Conservation (phyloP, 768 basidiomycete species). For the Mycena sanguinolenta region DNA sequence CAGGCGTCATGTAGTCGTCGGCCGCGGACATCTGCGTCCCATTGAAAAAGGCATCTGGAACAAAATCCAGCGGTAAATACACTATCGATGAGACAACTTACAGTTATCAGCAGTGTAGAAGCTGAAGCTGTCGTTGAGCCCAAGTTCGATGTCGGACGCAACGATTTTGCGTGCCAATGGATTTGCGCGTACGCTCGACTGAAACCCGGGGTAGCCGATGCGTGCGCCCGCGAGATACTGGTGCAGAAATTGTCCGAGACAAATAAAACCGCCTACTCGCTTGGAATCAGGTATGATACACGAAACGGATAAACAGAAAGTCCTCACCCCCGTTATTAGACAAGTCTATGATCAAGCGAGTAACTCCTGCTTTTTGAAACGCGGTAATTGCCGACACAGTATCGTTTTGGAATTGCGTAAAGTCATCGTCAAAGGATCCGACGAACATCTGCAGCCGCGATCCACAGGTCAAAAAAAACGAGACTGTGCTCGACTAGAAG, state of each 20-base stretch:
- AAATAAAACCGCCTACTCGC: slow-evolving; percentile 69
- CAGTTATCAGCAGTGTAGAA: slow-evolving; percentile 70
- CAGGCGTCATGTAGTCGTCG: slow-evolving; percentile 61
- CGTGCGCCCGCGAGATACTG: slow-evolving; percentile 65
- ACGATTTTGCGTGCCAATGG: slow-evolving; percentile 72
- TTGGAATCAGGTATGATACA: neutral
- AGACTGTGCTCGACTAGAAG: neutral
- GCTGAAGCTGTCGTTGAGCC: slow-evolving; percentile 48
- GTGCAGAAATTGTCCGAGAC: slow-evolving; percentile 73
- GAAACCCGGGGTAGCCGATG: slow-evolving; percentile 68
- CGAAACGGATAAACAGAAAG: neutral
- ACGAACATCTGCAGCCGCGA: slow-evolving; percentile 64
- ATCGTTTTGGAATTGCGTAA: slow-evolving; percentile 65
- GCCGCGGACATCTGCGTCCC: slow-evolving; percentile 53
- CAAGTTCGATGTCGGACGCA: slow-evolving; percentile 61
- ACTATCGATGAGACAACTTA: slow-evolving; percentile 40
- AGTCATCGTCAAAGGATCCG: slow-evolving; percentile 69
- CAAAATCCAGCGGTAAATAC: neutral
- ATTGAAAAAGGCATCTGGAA: slow-evolving; percentile 62
- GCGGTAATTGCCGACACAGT: slow-evolving; percentile 57
- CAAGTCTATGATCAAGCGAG: slow-evolving; percentile 67
- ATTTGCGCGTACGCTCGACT: slow-evolving; percentile 66
- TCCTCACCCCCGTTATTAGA: slow-evolving; percentile 72
- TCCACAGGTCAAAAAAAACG: slow-evolving; percentile 4
- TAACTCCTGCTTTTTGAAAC: slow-evolving; percentile 64